A percentile compares a stretch with the other conserved stretches of the same genome.
phyloP scores from a whole-genome alignment of 2,329 filamentous ascomycete genomes.

The Cordyceps fumosorosea region DNA sequence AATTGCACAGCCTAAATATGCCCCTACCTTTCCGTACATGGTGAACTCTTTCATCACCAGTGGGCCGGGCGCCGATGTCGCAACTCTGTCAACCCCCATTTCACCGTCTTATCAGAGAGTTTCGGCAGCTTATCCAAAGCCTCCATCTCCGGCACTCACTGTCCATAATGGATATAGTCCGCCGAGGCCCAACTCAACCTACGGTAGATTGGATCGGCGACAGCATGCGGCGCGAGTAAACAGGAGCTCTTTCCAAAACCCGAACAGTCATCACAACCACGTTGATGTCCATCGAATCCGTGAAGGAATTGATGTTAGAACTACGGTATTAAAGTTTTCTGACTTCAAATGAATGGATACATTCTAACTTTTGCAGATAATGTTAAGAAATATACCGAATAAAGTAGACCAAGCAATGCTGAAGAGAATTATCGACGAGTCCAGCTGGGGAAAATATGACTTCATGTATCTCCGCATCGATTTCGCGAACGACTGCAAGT shows the following conservation, averaged over 20 bases:
- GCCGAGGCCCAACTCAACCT: slow-evolving; percentile 30
- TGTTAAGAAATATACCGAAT: slow-evolving; percentile 93
- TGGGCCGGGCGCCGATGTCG: slow-evolving; percentile 12
- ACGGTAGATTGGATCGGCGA: slow-evolving; percentile 36
- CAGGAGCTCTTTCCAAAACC: slow-evolving; percentile 40
- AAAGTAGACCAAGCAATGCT: slow-evolving; percentile 73
- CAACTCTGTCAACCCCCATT: slow-evolving; percentile 24
- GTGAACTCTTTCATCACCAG: slow-evolving; percentile 21
- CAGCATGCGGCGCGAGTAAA: slow-evolving; percentile 42
- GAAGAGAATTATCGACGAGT: slow-evolving; percentile 72
- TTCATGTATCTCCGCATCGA: slow-evolving; percentile 94
- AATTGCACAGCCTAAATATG: slow-evolving; percentile 26
- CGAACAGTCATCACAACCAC: slow-evolving; percentile 51
- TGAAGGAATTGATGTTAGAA: slow-evolving; percentile 65
- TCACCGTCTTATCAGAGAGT: slow-evolving; percentile 25
- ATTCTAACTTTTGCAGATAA: slow-evolving; percentile 52
- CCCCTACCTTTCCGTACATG: slow-evolving; percentile 23
- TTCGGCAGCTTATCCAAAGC: slow-evolving; percentile 25
- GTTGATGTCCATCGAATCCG: slow-evolving; percentile 56
- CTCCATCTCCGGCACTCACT: slow-evolving; percentile 29
- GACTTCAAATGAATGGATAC: background rate
- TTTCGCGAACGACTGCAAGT: slow-evolving; percentile 80
- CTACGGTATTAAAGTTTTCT: slow-evolving; percentile 50
- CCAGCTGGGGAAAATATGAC: slow-evolving; percentile 77
- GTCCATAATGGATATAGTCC: slow-evolving; percentile 33